A percentile compares a stretch with the other conserved stretches of the same genome.
Conservation (phyloP, 2,329 filamentous ascomycete species). For the Alternaria ethzedia region DNA sequence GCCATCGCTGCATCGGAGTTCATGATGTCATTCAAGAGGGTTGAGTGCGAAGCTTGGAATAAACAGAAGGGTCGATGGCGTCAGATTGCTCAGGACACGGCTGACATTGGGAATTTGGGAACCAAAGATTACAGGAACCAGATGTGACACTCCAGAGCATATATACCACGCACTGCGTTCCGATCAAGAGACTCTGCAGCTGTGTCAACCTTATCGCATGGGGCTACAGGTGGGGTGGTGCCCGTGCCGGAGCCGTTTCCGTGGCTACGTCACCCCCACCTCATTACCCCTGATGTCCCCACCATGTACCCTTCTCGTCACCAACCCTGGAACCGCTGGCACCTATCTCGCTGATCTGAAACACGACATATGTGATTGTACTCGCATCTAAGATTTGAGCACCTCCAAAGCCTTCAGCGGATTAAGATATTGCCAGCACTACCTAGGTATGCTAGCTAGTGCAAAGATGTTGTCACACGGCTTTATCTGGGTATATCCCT, state of each 20-base stretch:
- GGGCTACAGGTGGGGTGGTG: background rate
- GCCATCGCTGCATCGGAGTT: background rate
- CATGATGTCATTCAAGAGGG: background rate
- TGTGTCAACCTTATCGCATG: background rate
- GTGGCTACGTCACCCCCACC: background rate
- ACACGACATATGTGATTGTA: background rate
- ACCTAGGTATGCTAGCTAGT: background rate
- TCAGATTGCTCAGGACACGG: background rate
- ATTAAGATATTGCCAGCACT: background rate
- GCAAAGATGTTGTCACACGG: background rate
- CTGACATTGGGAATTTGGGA: background rate
- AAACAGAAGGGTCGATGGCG: background rate
- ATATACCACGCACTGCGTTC: background rate
- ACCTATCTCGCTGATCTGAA: background rate
- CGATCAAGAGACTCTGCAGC: background rate
- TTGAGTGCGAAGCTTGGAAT: background rate
- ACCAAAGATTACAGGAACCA: background rate
- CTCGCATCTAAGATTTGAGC: background rate
- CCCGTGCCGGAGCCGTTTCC: background rate
- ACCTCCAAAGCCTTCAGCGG: background rate
- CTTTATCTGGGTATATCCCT: accelerated
- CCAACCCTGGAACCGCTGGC: background rate
- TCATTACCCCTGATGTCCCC: background rate
- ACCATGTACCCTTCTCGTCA: background rate
- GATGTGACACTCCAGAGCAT: background rate